These are phyloP conservation scores for Podospora appendiculata DNA, from an alignment of 495 filamentous ascomycete species.

Conservation along the genomic window DNA sequence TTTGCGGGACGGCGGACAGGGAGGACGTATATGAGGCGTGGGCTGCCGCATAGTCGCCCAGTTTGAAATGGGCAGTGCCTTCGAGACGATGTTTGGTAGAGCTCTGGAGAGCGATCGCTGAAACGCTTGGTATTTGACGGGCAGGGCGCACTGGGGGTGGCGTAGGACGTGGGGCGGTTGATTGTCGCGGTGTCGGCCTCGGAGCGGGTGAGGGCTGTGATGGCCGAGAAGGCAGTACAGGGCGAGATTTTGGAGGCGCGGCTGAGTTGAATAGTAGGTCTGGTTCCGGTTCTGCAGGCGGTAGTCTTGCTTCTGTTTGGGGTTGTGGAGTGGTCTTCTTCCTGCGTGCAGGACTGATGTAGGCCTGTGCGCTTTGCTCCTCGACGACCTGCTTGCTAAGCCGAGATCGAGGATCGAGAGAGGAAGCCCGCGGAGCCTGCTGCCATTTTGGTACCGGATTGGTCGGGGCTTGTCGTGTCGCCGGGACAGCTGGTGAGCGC, in stretches of 20 bases:
- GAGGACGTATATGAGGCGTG: slow-evolving; percentile 75
- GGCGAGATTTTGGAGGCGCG: slow-evolving; percentile 9
- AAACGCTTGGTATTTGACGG: slow-evolving; percentile 61
- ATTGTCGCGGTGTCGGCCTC: slow-evolving; percentile 35
- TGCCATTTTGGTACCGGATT: slow-evolving; percentile 36
- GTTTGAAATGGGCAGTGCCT: slow-evolving; percentile 84
- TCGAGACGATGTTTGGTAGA: slow-evolving; percentile 69
- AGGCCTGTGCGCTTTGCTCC: slow-evolving; percentile 75
- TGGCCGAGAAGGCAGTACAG: slow-evolving; percentile 17
- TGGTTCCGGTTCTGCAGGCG: slow-evolving; percentile 39
- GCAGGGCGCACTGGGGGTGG: slow-evolving; percentile 32
- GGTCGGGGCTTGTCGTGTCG: slow-evolving; percentile 7
- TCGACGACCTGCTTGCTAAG: slow-evolving; percentile 66
- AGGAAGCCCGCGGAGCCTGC: slow-evolving; percentile 30
- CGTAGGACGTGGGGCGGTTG: slow-evolving; percentile 20
- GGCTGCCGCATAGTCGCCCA: slow-evolving; percentile 82
- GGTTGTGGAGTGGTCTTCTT: slow-evolving; percentile 53
- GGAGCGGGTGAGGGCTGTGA: slow-evolving; percentile 22
- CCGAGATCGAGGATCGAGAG: slow-evolving; percentile 48
- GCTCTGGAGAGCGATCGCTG: slow-evolving; percentile 56
- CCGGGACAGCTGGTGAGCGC: slow-evolving; percentile 39
- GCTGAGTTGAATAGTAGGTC: slow-evolving; percentile 51
- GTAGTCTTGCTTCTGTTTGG: slow-evolving; percentile 25
- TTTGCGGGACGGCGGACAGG: slow-evolving; percentile 61
- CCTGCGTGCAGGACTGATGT: slow-evolving; percentile 81